Evolutionary conservation across 2,329 filamentous ascomycete species (phyloP), one percentile per base, ranked within the genome.

Genomic region (Aspergillus sp.): DNA sequence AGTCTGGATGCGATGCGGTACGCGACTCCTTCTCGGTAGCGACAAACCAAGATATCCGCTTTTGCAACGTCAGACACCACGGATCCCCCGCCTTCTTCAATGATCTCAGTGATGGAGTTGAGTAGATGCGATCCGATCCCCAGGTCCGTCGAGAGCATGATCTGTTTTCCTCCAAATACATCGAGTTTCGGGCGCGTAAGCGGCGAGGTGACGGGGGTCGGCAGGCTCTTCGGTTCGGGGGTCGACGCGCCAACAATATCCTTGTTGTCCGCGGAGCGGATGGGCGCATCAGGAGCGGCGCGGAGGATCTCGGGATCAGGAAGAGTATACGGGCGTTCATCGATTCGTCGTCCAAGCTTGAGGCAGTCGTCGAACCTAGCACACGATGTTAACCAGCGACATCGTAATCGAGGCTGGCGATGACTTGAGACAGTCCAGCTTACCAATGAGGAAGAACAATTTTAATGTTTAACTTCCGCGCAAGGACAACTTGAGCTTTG

Each of bases 391-490:
- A 55, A 20, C 36, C 21, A 43, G 10, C 11, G 17, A 10, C 1
- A 6, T 43, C 36, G 17, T 43, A 11, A 14, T 23, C n/a, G 34
- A 38, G 2, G 16, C 17, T 25, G 2, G n/a, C 29, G 17, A 19
- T 13, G 11, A 2, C 16, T 2, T 16, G 34, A 17, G 6, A 10
- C 4, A 38, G n/a, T 17, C 5, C 34, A 17, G 34, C 55, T 64
- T 75, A 91, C 90, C 94, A 97, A 68, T 97, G 94, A 34, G 94
- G 94, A 48, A 99, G 78, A 16, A 99, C 89, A 54, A 97, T 88
- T 71, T 91, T 92, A 71, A 85, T 85, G 50, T 84, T 85, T 49
- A 89, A 77, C 29, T 81, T 81, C 70, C 87, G 95, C 7, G 80
- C 76, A 41, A 78, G 59, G 1, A 87, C 88, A 49, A 83, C 68